A percentile compares a stretch with the other conserved stretches of the same genome.
These are phyloP conservation scores for Globisporangium viniferum DNA, from an alignment of 352 stramenopile genomes.

Conservation along the genomic window DNA sequence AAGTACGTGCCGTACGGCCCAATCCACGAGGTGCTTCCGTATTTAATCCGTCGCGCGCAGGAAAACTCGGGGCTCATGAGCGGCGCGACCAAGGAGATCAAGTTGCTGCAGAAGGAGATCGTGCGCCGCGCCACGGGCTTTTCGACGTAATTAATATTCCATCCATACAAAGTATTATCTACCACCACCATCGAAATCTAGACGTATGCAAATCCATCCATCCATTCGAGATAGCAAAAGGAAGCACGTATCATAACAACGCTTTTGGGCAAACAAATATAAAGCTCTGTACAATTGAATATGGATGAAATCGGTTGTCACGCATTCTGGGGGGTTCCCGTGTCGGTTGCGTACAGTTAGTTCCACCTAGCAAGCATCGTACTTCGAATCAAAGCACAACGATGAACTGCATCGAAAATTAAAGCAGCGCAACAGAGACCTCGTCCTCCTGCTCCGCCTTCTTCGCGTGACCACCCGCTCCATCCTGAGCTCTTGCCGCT, in stretches of 20 bases:
- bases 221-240: neutral
- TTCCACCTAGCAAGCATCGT: neutral
- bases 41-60: constrained; percentile 95
- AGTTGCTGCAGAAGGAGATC: constrained; percentile 65
- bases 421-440: constrained; percentile 11
- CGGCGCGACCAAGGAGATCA: constrained; percentile 73
- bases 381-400: neutral
- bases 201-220: neutral
- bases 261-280: neutral
- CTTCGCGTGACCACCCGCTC: neutral
- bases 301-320: neutral
- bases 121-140: constrained; percentile 35
- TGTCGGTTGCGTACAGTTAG: neutral
- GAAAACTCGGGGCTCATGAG: constrained; percentile 95
- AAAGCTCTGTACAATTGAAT: constrained; percentile 1
- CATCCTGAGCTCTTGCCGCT: neutral
- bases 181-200: neutral
- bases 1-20: constrained; percentile 98
- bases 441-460: constrained; percentile 4
- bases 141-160: constrained; percentile 6
- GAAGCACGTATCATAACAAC: neutral
- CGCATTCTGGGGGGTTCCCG: neutral
- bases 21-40: constrained; percentile 96
- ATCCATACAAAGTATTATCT: constrained; percentile 1
- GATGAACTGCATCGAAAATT: neutral